These are phyloP conservation scores for Metschnikowia drakensbergensis DNA, from an alignment of 805 yeast species.

Conservation along the genomic window DNA sequence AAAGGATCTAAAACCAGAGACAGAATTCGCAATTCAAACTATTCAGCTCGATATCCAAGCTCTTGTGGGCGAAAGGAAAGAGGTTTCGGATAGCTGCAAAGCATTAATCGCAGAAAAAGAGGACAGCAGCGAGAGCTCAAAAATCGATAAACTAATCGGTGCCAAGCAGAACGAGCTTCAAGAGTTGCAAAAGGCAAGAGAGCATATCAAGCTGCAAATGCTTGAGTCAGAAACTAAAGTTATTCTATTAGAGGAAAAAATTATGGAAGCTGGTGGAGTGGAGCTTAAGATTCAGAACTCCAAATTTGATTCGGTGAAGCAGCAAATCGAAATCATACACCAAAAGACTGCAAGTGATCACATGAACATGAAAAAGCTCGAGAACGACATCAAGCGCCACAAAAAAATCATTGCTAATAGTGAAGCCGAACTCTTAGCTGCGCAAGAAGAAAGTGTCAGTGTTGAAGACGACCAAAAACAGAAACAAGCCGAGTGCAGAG, in stretches of 20 bases:
- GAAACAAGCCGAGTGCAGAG: conserved; percentile 20
- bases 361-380: conserved; percentile 54
- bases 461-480: conserved; percentile 22
- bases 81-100: conserved; percentile 41
- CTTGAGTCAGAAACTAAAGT: conserved; percentile 54
- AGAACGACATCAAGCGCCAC: conserved; percentile 58
- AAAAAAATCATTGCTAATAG: conserved; percentile 45
- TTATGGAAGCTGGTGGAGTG: conserved; percentile 90
- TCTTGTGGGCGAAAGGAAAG: conserved; percentile 48
- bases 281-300: conserved; percentile 74
- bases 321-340: conserved; percentile 57
- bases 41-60: conserved; percentile 62
- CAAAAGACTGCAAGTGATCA: conserved; percentile 57
- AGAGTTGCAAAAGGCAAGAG: conserved; percentile 16
- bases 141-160: conserved; percentile 39
- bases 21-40: conserved; percentile 59
- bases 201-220: conserved; percentile 49
- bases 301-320: conserved; percentile 71
- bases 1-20: conserved; percentile 64
- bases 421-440: conserved; percentile 39
- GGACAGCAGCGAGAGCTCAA: conserved; percentile 22
- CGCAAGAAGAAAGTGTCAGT: conserved; percentile 23
- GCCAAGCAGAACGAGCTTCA: conserved; percentile 24
- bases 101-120: conserved; percentile 41
- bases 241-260: conserved; percentile 61